A percentile compares a stretch with the other conserved stretches of the same genome.
Conservation (phyloP, 805 yeast genomes). For the Candida gorgasii region DNA sequence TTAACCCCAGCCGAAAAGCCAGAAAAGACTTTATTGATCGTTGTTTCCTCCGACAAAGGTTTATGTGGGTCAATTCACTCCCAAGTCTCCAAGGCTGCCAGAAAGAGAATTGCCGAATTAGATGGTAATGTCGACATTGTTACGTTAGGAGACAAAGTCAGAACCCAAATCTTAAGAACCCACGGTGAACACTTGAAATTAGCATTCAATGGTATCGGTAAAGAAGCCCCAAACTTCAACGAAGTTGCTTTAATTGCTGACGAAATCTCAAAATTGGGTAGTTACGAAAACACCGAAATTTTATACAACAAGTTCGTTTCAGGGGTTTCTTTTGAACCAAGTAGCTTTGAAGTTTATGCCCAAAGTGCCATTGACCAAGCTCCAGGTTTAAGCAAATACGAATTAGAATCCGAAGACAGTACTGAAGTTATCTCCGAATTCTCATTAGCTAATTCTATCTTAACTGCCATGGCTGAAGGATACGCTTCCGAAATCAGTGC, state of each 20-base stretch:
- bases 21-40: slow-evolving; percentile 79
- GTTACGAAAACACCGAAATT: slow-evolving; percentile 77
- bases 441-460: slow-evolving; percentile 85
- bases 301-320: slow-evolving; percentile 85
- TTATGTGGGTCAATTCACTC: slow-evolving; percentile 98
- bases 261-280: slow-evolving; percentile 68
- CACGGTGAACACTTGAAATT: slow-evolving; percentile 67
- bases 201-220: slow-evolving; percentile 89
- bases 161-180: slow-evolving; percentile 84
- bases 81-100: slow-evolving; percentile 86
- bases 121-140: slow-evolving; percentile 74
- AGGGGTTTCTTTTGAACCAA: slow-evolving; percentile 89
- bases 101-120: slow-evolving; percentile 59
- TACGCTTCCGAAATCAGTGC: slow-evolving; percentile 97
- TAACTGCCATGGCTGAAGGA: slow-evolving; percentile 94
- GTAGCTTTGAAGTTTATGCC: slow-evolving; percentile 63
- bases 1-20: slow-evolving; percentile 54
- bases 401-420: slow-evolving; percentile 64
- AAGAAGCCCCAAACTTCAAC: slow-evolving; percentile 90
- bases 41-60: slow-evolving; percentile 95
- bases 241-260: slow-evolving; percentile 90
- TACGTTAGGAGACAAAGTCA: slow-evolving; percentile 92
- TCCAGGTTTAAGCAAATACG: slow-evolving; percentile 81
- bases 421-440: slow-evolving; percentile 80
- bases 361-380: slow-evolving; percentile 76